Evolutionary conservation across 768 basidiomycete genomes (phyloP), one percentile per base, ranked within the genome.

Genomic region (Russula olivacea): DNA sequence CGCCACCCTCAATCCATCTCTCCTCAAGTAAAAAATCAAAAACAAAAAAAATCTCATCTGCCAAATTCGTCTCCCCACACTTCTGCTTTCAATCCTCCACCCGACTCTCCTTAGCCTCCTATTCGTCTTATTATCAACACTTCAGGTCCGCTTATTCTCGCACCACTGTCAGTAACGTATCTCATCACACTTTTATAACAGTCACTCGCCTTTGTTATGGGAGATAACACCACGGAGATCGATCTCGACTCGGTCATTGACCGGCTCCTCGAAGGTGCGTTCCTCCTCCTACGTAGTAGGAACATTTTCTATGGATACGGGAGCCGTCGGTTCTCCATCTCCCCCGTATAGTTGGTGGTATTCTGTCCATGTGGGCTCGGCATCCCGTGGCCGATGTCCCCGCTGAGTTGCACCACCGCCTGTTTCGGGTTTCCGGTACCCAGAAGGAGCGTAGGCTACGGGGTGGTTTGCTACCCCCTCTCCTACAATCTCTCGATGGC

Each of bases 241-340:
- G 96, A 99, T 84, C 85, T 98, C 66, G 96, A 99, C 82, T 95
- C 93, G 76, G 93, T 99, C 81, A 98, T 99, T 73, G 96, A 98
- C 86, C 84, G 94, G 65, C 82, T 98, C 67, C 81, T 98, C 67
- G 96, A 98, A 88, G 96, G 96, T 96, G 80, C 77, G 89, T 74
- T 71, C 59, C 64, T 70, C 65, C 30, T 41, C 55, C 40, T 53
- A 54, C 21, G 28, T 48, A 30, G 43, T 45, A 11, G 23, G 25
- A 48, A 19, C 19, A 36, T 17, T 19, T n/a, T 25, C 53, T 32
- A 32, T 30, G 23, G 11, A 54, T 38, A 0, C 36, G 12, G 36
- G 52, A 19, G 14, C 2, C 9, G 23, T 41, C 28, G 45, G 50
- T 49, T 48, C 36, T 30, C 21, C 43, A 17, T 49, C 32, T 56